Evolutionary conservation across 2,329 filamentous ascomycete genomes (phyloP), one percentile per base, ranked within the genome.

Genomic region (Phialemonium atrogriseum): DNA sequence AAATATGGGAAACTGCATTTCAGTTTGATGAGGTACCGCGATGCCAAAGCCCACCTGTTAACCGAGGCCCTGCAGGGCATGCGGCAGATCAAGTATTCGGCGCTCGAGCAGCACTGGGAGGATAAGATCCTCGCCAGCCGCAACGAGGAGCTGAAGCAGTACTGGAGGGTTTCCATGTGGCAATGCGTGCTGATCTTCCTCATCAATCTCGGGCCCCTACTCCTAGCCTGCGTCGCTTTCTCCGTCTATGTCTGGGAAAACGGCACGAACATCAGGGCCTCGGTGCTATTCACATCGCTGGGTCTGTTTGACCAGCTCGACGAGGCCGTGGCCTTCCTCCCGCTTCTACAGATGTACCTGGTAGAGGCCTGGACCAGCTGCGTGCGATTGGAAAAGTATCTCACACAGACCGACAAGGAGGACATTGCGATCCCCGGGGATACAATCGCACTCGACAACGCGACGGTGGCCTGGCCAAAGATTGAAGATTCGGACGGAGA

Each of bases 81-180:
- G 49, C 51, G 54, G 9, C 55, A 58, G 39, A 57, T 58, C 48
- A 51, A 54, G 31, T 57, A 54, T 38, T 56, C 55, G 4, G 55
- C 54, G 7, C 46, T 58, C 9, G 55, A 58, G 32, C 40, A 48
- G 18, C 43, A 53, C 19, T 58, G 51, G 47, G 52, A 58, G 34
- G 36, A 43, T 22, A 56, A 51, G 38, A 56, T 58, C 11, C 26
- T 54, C 19, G 38, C 48, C n/a, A 51, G 45, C 25, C 48, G 55
- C 17, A 49, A 54, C 28, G 49, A 54, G 16, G 55, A 58, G 42
- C 42, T 58, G 14, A 37, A 35, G n/a, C 51, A 55, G 31, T 54
- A 49, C 33, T 55, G 54, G 51, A 50, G 40, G 17, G 46, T 49
- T 2, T 45, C 45, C 14, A 30, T 49, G 4, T 55, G 49, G 45